Evolutionary conservation across 371 early-diverging fungal genomes (phyloP), one percentile per base, ranked within the genome.

Genomic region (Haplosporangium sp.): DNA sequence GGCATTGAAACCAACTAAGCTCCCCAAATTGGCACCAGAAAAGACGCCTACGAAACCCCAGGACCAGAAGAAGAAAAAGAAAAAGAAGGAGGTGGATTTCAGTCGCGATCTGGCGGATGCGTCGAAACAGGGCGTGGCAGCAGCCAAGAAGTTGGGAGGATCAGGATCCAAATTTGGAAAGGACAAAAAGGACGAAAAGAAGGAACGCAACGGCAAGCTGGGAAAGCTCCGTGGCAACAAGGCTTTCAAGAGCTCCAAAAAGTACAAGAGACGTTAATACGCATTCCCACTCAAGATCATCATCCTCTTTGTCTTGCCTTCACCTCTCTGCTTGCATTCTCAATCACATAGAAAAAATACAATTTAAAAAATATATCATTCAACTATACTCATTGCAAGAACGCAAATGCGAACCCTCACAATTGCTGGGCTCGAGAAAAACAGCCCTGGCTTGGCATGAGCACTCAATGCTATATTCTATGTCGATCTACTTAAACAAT

Each of bases 1-100:
- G 53, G 83, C 85, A 5, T 75, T 84, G 55, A 75, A 83, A 63
- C 86, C 89, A 9, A 61, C 62, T 36, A 82, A 83, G 74, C 75
- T 85, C 18, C 60, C 71, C 43, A 80, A 72, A 48, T 37, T 67
- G 50, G 67, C 74, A 48, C 67, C 82, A 10, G 77, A 81, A 42
- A 62, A 53, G 51, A 36, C 36, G 13, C 29, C 54, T 10, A 64
- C 73, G 21, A 79, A 79, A 55, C 64, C 71, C 16, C 67, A 66
- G 63, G 74, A 68, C 41, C 75, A 64, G 21, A 67, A 69, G 73
- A 83, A 75, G 67, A 64, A 70, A 63, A 81, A 74, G 62, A 73
- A 74, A 59, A 73, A 70, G 62, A 80, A 80, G 73, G 79, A 72
- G 50, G 79, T 72, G 16, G 81, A 73, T 20, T 85, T 85, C 50